Conservation (phyloP, 371 early-diverging fungal species). For the Mortierella polycephala region DNA sequence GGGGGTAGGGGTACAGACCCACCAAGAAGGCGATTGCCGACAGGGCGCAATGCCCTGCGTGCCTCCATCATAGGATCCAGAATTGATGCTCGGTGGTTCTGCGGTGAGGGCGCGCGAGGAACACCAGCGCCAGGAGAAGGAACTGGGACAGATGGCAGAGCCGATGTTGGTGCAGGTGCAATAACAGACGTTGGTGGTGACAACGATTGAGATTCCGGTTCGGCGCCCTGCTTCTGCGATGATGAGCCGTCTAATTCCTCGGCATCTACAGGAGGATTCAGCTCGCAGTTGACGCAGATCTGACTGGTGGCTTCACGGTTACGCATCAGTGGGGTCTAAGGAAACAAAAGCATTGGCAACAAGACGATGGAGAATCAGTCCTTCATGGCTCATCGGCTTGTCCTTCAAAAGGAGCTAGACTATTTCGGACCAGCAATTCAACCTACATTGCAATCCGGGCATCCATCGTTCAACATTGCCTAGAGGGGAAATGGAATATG, state of each 20-base stretch:
- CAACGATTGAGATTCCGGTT: background rate
- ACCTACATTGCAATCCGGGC: slow-evolving; percentile 55
- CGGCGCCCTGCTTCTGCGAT: slow-evolving; percentile 10
- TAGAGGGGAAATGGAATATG: background rate
- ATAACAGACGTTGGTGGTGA: background rate
- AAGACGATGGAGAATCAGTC: background rate
- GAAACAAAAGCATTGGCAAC: background rate
- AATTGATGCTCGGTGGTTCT: slow-evolving; percentile 28
- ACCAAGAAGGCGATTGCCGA: slow-evolving; percentile 26
- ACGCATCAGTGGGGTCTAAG: slow-evolving; percentile 53
- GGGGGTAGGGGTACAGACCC: slow-evolving; percentile 23
- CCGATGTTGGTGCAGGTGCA: slow-evolving; percentile 31
- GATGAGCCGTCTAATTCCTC: slow-evolving; percentile 17
- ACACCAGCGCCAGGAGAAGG: slow-evolving; percentile 10
- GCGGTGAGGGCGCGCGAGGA: slow-evolving; percentile 20
- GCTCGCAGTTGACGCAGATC: slow-evolving; percentile 51
- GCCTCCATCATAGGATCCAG: slow-evolving; percentile 48
- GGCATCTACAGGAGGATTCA: slow-evolving; percentile 47
- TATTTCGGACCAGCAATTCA: slow-evolving; percentile 4
- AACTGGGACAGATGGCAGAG: slow-evolving; percentile 19
- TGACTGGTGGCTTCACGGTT: slow-evolving; percentile 53
- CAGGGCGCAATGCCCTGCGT: slow-evolving; percentile 35
- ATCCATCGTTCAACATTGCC: slow-evolving; percentile 51
- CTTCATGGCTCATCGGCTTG: background rate
- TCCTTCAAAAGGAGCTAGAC: slow-evolving; percentile 1